phyloP scores from a whole-genome alignment of 306 rosid species.

The Quercus robur region DNA sequence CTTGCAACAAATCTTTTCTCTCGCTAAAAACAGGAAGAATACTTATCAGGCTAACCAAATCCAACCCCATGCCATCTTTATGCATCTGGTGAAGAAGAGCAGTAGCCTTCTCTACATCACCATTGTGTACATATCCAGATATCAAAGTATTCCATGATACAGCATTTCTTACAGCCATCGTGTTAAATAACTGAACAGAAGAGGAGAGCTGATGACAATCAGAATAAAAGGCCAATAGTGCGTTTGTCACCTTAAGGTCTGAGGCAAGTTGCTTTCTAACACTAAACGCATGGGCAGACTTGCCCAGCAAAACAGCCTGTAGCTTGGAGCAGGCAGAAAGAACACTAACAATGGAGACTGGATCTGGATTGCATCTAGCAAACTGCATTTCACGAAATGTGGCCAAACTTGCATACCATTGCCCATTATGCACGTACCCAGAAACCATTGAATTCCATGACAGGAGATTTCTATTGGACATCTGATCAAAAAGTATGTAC shows the following conservation, averaged over 20 bases:
- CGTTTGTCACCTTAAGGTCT: constrained; percentile 25
- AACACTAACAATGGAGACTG: constrained; percentile 25
- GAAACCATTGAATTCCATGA: constrained; percentile 38
- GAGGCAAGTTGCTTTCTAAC: constrained; percentile 20
- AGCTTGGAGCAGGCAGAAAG: constrained; percentile 38
- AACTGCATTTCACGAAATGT: constrained; percentile 22
- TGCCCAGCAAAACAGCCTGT: constrained; percentile 22
- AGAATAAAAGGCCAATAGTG: constrained; percentile 31
- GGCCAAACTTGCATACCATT: constrained; percentile 25
- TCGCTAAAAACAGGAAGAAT: constrained; percentile 19
- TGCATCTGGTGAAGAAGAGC: constrained; percentile 25
- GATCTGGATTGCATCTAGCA: constrained; percentile 20
- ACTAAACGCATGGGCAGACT: constrained; percentile 30
- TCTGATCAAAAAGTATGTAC: constrained; percentile 10
- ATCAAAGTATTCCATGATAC: constrained; percentile 33
- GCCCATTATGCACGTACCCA: constrained; percentile 23
- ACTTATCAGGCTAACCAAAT: constrained; percentile 28
- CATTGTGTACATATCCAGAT: constrained; percentile 3
- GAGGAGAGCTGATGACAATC: constrained; percentile 8
- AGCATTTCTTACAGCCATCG: constrained; percentile 8
- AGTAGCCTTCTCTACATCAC: constrained; percentile 11
- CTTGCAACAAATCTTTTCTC: constrained; percentile 10
- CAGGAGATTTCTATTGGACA: constrained; percentile 12
- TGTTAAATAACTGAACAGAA: constrained; percentile 6
- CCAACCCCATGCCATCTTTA: constrained; percentile 17